Conservation (phyloP, 1,284 basidiomycete species). For the Peniophora sp. region DNA sequence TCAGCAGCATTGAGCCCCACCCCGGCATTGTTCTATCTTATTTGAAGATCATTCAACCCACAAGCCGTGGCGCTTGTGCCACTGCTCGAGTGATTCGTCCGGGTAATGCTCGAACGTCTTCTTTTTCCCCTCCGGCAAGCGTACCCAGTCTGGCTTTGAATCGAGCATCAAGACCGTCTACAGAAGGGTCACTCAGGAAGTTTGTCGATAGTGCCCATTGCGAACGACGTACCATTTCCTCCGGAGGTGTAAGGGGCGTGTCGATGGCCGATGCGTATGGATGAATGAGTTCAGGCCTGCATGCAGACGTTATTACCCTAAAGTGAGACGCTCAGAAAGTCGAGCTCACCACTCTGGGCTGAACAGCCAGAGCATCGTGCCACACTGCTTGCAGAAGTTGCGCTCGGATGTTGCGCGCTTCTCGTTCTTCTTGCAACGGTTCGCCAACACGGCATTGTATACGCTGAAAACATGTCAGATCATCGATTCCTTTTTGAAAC, state of each 20-base stretch:
- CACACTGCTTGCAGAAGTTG: slow-evolving; percentile 48
- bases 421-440: slow-evolving; percentile 37
- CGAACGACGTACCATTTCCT: slow-evolving; percentile 36
- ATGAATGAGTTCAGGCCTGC: slow-evolving; percentile 51
- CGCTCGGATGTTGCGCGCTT: slow-evolving; percentile 42
- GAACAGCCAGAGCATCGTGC: slow-evolving; percentile 55
- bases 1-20: too few relatives aligned
- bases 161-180: slow-evolving; percentile 37
- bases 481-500: not conserved
- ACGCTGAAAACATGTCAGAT: slow-evolving; percentile 25
- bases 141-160: slow-evolving; percentile 51
- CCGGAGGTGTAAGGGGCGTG: slow-evolving; percentile 36
- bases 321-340: not conserved
- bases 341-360: slow-evolving; percentile 36
- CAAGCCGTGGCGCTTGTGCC: slow-evolving; percentile 47
- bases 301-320: not conserved
- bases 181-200: too few relatives aligned
- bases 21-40: too few relatives aligned
- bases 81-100: slow-evolving; percentile 37
- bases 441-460: slow-evolving; percentile 47
- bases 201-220: not conserved
- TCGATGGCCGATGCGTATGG: slow-evolving; percentile 59
- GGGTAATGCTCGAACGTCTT: slow-evolving; percentile 33
- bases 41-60: too few relatives aligned
- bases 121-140: slow-evolving; percentile 49